Evolutionary conservation across 768 basidiomycete species (phyloP).

Genomic region (Calvatia gigantea): DNA sequence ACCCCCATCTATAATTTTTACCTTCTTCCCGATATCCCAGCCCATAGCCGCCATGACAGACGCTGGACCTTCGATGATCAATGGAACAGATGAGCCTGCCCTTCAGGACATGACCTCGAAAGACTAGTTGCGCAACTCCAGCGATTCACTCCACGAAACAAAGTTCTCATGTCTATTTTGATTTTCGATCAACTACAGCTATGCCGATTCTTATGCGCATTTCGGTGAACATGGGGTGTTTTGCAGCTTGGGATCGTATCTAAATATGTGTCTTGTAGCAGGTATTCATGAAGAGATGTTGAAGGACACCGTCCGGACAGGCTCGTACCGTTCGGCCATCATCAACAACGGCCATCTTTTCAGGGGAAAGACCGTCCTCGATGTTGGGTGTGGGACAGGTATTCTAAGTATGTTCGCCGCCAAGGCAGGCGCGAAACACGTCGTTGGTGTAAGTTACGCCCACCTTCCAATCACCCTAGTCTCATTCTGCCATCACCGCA

Average conservation of each 20-base stretch:
- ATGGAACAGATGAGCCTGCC: constrained; percentile 16
- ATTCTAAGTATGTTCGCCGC: constrained; percentile 98
- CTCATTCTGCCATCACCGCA: constrained; percentile 27
- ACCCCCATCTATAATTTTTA: no score
- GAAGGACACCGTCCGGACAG: constrained; percentile 93
- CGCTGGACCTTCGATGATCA: constrained; percentile 27
- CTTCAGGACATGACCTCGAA: constrained; percentile 70
- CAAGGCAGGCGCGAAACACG: constrained; percentile 90
- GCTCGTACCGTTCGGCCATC: constrained; percentile 93
- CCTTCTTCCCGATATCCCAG: constrained; percentile 18
- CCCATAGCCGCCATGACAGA: constrained; percentile 19
- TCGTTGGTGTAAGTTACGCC: constrained; percentile 72
- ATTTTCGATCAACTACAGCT: constrained; percentile 45
- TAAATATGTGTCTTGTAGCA: no score
- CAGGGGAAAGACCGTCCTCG: constrained; percentile 94
- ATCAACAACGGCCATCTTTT: constrained; percentile 93
- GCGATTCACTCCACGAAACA: constrained; percentile 23
- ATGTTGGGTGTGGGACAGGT: constrained; percentile 98
- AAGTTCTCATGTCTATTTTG: constrained; percentile 36
- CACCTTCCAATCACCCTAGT: constrained; percentile 3
- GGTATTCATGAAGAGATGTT: constrained; percentile 99
- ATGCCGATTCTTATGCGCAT: constrained; percentile 95
- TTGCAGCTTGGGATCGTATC: no score
- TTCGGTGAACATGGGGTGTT: no score
- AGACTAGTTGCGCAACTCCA: constrained; percentile 68